Conservation (phyloP, 2,329 filamentous ascomycete species). For the Sporothrix brasiliensis region DNA sequence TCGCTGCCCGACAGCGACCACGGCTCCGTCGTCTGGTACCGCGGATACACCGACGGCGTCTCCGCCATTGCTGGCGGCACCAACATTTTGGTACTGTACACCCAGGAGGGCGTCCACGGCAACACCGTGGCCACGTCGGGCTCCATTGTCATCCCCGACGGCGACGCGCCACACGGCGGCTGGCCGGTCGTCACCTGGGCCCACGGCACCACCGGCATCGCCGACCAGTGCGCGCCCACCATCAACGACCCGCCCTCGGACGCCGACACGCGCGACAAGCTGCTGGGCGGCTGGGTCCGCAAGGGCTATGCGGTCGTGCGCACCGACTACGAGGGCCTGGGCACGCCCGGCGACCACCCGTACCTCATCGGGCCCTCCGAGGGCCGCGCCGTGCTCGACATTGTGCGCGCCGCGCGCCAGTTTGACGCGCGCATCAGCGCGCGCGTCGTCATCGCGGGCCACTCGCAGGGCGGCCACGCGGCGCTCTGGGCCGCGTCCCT, state of each 20-base stretch:
- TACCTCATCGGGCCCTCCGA: constrained; percentile 23
- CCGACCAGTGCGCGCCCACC: constrained; percentile 15
- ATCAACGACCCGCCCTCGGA: neutral
- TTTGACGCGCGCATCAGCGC: neutral
- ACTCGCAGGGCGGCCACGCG: constrained; percentile 24
- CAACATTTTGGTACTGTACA: constrained; percentile 16
- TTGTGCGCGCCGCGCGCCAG: constrained; percentile 18
- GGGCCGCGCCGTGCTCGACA: constrained; percentile 9
- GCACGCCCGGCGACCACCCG: constrained; percentile 22
- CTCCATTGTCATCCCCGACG: constrained; percentile 5
- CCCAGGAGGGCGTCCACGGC: constrained; percentile 21
- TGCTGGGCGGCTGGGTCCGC: constrained; percentile 19
- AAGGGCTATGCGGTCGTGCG: neutral
- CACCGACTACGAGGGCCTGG: constrained; percentile 27
- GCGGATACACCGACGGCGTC: neutral
- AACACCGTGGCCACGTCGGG: constrained; percentile 12
- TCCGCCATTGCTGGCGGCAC: neutral
- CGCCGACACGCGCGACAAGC: neutral
- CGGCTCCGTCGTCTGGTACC: constrained; percentile 11
- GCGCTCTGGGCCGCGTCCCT: constrained; percentile 17
- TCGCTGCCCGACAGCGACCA: constrained; percentile 10
- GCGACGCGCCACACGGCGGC: constrained; percentile 15
- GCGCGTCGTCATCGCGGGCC: constrained; percentile 5
- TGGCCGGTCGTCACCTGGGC: constrained; percentile 18
- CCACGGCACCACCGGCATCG: constrained; percentile 24